Evolutionary conservation across 441 rosid genomes (phyloP).

Genomic region (Brassica balearica): DNA sequence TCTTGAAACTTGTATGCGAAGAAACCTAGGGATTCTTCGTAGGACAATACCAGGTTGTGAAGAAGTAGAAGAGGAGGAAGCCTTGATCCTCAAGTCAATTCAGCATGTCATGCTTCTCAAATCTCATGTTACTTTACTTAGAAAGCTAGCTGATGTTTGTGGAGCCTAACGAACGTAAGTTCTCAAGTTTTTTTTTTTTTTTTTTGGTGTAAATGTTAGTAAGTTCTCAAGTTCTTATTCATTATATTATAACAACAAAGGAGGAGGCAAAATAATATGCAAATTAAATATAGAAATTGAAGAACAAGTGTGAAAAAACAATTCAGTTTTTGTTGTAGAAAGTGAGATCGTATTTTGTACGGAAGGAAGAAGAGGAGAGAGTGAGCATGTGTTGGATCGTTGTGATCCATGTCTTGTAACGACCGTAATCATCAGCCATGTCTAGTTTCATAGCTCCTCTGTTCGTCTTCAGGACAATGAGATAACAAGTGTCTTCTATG

Average conservation of each 20-base stretch:
- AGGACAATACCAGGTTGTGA: constrained; percentile 39
- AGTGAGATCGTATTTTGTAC: constrained; percentile 58
- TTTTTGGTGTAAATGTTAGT: no score
- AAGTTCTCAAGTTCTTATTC: constrained; percentile 16
- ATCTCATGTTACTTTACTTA: constrained; percentile 43
- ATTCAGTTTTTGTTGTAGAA: constrained; percentile 48
- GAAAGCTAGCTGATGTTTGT: constrained; percentile 33
- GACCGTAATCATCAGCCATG: constrained; percentile 76
- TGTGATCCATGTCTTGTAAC: constrained; percentile 73
- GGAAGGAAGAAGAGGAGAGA: constrained; percentile 60
- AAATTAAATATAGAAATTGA: background rate
- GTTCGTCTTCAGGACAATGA: constrained; percentile 66
- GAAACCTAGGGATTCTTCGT: constrained; percentile 37
- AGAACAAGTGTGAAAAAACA: background rate
- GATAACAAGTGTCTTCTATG: constrained; percentile 60
- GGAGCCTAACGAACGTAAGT: constrained; percentile 41
- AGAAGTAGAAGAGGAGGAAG: constrained; percentile 37
- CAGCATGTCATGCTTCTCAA: constrained; percentile 42
- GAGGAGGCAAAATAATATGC: constrained; percentile 11
- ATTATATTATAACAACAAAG: constrained; percentile 18
- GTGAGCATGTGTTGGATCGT: constrained; percentile 73
- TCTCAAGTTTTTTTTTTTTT: constrained; percentile 11
- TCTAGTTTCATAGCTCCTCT: constrained; percentile 73
- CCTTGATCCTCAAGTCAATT: constrained; percentile 43
- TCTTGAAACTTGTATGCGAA: constrained; percentile 23